Percentiles rank a stretch among this genome's conserved stretches.
Evolutionary conservation across 2,329 filamentous ascomycete species (phyloP).

Genomic region (Verticillium nonalfalfae): DNA sequence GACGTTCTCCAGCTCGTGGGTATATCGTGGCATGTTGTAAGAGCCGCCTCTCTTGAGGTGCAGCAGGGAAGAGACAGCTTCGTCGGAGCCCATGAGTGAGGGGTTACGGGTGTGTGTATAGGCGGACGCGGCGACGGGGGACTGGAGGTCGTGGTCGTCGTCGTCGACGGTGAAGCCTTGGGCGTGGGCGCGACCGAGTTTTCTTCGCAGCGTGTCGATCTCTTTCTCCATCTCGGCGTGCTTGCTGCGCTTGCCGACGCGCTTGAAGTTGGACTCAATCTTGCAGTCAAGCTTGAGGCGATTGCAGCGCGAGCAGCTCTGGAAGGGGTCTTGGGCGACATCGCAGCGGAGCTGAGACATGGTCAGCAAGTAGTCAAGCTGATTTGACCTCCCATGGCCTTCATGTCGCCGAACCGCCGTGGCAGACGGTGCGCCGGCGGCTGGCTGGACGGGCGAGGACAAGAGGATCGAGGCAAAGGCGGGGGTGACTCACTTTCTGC

Average conservation of each 20-base stretch:
- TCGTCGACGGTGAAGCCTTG: slow-evolving; percentile 51
- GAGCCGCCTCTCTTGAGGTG: slow-evolving; percentile 60
- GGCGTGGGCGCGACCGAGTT: slow-evolving; percentile 51
- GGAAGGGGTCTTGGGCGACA: slow-evolving; percentile 74
- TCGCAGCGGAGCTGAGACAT: slow-evolving; percentile 66
- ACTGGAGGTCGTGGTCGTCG: slow-evolving; percentile 52
- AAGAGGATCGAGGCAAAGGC: neutral
- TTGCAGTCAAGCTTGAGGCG: slow-evolving; percentile 78
- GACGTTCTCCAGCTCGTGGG: slow-evolving; percentile 56
- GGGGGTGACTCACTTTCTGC: slow-evolving; percentile 61
- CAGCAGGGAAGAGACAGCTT: slow-evolving; percentile 60
- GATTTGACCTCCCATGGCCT: too few relatives aligned
- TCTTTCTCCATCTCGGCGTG: slow-evolving; percentile 85
- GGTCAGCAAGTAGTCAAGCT: slow-evolving; percentile 8
- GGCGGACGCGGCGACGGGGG: slow-evolving; percentile 50
- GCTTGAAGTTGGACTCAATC: slow-evolving; percentile 84
- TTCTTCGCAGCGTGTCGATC: slow-evolving; percentile 62
- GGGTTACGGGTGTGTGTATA: slow-evolving; percentile 56
- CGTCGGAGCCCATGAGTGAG: slow-evolving; percentile 61
- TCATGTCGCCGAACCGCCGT: too few relatives aligned
- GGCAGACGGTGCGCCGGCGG: neutral
- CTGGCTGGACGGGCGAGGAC: neutral
- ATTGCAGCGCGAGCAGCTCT: slow-evolving; percentile 69
- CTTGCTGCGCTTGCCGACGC: slow-evolving; percentile 73
- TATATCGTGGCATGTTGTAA: slow-evolving; percentile 53